A percentile compares a stretch with the other conserved stretches of the same genome.
phyloP scores from a whole-genome alignment of 2,329 filamentous ascomycete species.

The Dactylellina sp. region DNA sequence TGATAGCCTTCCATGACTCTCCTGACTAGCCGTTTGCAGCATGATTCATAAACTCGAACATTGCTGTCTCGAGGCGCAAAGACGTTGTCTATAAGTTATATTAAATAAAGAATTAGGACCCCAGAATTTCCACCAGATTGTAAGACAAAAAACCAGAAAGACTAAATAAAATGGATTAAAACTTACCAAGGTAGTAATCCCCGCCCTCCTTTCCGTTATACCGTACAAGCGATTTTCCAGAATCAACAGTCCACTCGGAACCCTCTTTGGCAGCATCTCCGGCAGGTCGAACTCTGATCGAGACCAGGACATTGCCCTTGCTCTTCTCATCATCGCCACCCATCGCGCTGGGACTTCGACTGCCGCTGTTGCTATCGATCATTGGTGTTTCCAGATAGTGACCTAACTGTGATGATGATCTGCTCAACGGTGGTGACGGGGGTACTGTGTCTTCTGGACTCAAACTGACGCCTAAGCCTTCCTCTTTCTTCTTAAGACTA shows the following conservation, averaged over 20 bases:
- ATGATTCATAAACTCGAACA: slow-evolving; percentile 91
- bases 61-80: slow-evolving; percentile 96
- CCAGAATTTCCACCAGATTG: too few relatives aligned
- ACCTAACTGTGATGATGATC: slow-evolving; percentile 46
- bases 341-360: slow-evolving; percentile 57
- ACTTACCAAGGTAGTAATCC: slow-evolving; percentile 88
- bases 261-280: slow-evolving; percentile 71
- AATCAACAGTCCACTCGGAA: slow-evolving; percentile 91
- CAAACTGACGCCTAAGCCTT: slow-evolving; percentile 41
- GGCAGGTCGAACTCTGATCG: slow-evolving; percentile 91
- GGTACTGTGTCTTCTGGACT: slow-evolving; percentile 43
- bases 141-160: slow-evolving; percentile 1
- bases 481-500: slow-evolving; percentile 48
- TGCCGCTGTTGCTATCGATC: slow-evolving; percentile 40
- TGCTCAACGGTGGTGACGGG: slow-evolving; percentile 45
- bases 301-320: slow-evolving; percentile 96
- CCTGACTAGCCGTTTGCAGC: slow-evolving; percentile 90
- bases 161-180: slow-evolving; percentile 49
- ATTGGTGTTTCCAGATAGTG: slow-evolving; percentile 37
- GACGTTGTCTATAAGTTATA: slow-evolving; percentile 79
- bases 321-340: slow-evolving; percentile 71
- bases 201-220: slow-evolving; percentile 90
- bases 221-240: slow-evolving; percentile 81
- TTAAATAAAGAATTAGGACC: slow-evolving; percentile 30
- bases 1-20: slow-evolving; percentile 99